Conservation (phyloP, 1,284 basidiomycete genomes). For the Irpex lacteus region DNA sequence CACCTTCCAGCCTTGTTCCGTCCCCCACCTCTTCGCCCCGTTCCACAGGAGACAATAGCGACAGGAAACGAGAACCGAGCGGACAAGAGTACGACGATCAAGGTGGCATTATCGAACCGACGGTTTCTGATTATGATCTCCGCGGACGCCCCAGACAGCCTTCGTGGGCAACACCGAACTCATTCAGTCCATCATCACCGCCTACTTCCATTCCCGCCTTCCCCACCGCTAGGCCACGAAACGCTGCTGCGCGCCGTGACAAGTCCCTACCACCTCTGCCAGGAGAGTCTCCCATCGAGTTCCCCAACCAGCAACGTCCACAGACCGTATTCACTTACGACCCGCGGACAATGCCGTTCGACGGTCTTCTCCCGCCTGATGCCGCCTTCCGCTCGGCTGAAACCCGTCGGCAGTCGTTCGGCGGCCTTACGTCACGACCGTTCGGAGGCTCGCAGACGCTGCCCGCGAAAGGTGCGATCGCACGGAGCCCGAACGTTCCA, state of each 20-base stretch:
- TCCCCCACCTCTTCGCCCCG: slow-evolving; percentile 70
- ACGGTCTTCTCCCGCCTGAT: slow-evolving; percentile 57
- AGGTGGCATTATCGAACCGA: slow-evolving; percentile 19
- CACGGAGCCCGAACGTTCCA: slow-evolving; percentile 27
- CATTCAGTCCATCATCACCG: slow-evolving; percentile 28
- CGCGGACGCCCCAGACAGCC: slow-evolving; percentile 28
- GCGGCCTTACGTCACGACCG: slow-evolving; percentile 48
- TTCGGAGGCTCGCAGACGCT: slow-evolving; percentile 50
- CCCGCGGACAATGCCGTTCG: slow-evolving; percentile 42
- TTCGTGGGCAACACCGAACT: slow-evolving; percentile 27
- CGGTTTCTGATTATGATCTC: slow-evolving; percentile 20
- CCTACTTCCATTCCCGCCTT: slow-evolving; percentile 21
- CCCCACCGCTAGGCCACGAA: slow-evolving; percentile 32
- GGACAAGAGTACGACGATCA: slow-evolving; percentile 23
- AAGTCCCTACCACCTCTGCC: slow-evolving; percentile 78
- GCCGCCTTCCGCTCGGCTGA: slow-evolving; percentile 60
- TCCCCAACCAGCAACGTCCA: slow-evolving; percentile 46
- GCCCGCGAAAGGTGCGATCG: slow-evolving; percentile 29
- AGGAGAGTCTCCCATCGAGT: slow-evolving; percentile 40
- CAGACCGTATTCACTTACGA: slow-evolving; percentile 65
- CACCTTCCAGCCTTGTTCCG: slow-evolving; percentile 68
- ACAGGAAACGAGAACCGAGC: slow-evolving; percentile 35
- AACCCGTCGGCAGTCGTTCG: slow-evolving; percentile 69
- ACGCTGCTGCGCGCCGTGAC: slow-evolving; percentile 48
- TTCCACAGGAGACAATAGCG: slow-evolving; percentile 43